These are phyloP conservation scores for Suillus bovinus DNA, from an alignment of 768 basidiomycete species.

Conservation along the genomic window DNA sequence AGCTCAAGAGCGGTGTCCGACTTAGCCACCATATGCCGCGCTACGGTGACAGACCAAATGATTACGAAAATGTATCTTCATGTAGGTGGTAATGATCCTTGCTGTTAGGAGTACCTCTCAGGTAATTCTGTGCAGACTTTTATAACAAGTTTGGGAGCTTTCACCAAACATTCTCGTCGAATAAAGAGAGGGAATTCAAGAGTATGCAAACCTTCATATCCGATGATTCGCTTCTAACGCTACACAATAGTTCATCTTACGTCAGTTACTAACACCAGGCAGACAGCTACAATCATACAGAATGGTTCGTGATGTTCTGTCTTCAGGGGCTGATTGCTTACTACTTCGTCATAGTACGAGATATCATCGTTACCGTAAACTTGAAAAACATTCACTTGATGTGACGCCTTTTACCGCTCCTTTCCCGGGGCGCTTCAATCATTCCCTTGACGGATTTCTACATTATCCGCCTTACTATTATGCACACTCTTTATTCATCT, in stretches of 20 bases:
- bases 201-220: constrained; percentile 44
- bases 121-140: constrained; percentile 53
- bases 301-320: constrained; percentile 49
- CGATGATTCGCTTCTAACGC: constrained; percentile 13
- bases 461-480: constrained; percentile 9
- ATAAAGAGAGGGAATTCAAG: constrained; percentile 71
- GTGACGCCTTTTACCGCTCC: constrained; percentile 17
- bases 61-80: constrained; percentile 73
- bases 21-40: constrained; percentile 67
- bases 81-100: constrained; percentile 46
- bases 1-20: constrained; percentile 75
- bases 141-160: constrained; percentile 68
- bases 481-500: constrained; percentile 12
- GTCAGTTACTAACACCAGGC: constrained; percentile 77
- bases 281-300: constrained; percentile 72
- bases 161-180: constrained; percentile 67
- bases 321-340: constrained; percentile 7
- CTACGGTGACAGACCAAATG: constrained; percentile 77
- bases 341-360: constrained; percentile 49
- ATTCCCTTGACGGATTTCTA: constrained; percentile 4
- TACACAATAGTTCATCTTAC: constrained; percentile 65
- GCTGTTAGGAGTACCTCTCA: background rate
- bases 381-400: constrained; percentile 52
- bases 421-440: background rate
- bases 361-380: constrained; percentile 68